Percentiles rank a stretch among this genome's conserved stretches.
phyloP scores from a whole-genome alignment of 2,329 filamentous ascomycete genomes.

The Paecilomyces variotii region DNA sequence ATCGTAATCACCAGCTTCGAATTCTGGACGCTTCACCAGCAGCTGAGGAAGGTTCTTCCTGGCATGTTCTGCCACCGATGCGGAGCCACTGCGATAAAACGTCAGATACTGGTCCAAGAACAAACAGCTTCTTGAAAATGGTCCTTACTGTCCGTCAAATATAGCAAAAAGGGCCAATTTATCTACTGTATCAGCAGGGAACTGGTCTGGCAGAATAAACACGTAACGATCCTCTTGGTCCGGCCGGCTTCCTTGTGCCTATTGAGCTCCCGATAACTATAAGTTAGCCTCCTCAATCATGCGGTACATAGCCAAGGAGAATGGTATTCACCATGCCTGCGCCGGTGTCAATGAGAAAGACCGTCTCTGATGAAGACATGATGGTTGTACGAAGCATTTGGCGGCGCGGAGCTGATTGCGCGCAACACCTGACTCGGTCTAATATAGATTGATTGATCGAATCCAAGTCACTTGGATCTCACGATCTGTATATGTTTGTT shows the following conservation, averaged over 20 bases:
- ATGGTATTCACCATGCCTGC: slow-evolving; percentile 17
- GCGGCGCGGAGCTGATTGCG: slow-evolving; percentile 8
- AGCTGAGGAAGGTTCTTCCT: slow-evolving; percentile 18
- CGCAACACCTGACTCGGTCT: background rate
- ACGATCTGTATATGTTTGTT: background rate
- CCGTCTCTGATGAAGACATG: slow-evolving; percentile 17
- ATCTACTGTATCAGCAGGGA: slow-evolving; percentile 17
- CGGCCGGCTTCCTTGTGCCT: slow-evolving; percentile 23
- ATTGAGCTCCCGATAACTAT: background rate
- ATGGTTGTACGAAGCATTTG: slow-evolving; percentile 15
- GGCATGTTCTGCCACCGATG: slow-evolving; percentile 24
- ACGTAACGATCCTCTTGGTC: slow-evolving; percentile 25
- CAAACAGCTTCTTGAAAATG: background rate
- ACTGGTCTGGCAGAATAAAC: slow-evolving; percentile 21
- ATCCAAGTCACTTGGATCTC: background rate
- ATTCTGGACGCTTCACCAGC: slow-evolving; percentile 21
- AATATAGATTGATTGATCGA: background rate
- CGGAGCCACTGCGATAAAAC: slow-evolving; percentile 18
- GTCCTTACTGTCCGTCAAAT: slow-evolving; percentile 29
- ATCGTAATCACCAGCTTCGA: slow-evolving; percentile 20
- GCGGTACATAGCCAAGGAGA: background rate
- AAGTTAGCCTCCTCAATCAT: slow-evolving; percentile 1
- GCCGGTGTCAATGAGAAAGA: slow-evolving; percentile 23
- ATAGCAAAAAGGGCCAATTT: slow-evolving; percentile 25
- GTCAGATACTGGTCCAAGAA: background rate